phyloP scores from a whole-genome alignment of 257 asterid genomes.

The Forsythia viridissima region DNA sequence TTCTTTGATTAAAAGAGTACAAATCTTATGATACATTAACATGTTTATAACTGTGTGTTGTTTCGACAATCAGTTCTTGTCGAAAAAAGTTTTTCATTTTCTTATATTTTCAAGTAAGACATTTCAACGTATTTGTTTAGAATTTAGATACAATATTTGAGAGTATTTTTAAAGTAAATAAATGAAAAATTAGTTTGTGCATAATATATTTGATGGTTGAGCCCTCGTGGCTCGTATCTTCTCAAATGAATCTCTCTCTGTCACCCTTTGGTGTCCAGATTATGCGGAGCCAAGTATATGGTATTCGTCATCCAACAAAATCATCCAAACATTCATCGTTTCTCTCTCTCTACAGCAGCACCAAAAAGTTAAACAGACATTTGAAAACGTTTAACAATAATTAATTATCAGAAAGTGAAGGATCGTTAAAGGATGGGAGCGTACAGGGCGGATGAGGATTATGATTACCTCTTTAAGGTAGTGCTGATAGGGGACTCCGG shows the following conservation, averaged over 20 bases:
- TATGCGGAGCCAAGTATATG: not conserved
- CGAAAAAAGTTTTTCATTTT: too few species aligned
- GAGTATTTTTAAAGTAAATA: too few species aligned
- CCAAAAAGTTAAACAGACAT: not conserved
- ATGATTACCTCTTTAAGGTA: slow-evolving; percentile 52
- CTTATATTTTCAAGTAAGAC: too few species aligned
- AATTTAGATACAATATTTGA: too few species aligned
- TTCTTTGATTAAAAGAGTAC: too few species aligned
- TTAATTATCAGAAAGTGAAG: not conserved
- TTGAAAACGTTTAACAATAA: not conserved
- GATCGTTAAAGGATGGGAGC: slow-evolving; percentile 27
- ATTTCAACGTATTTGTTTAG: too few species aligned
- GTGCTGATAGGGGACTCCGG: slow-evolving; percentile 50
- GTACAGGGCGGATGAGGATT: slow-evolving; percentile 47
- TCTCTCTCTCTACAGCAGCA: not conserved
- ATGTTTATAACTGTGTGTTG: too few species aligned
- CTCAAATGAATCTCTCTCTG: not conserved
- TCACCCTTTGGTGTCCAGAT: not conserved
- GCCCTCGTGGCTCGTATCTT: not conserved
- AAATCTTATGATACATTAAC: too few species aligned
- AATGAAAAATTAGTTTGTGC: too few species aligned
- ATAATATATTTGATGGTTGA: too few species aligned
- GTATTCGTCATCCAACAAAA: not conserved
- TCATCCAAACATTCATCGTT: not conserved
- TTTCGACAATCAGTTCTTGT: too few species aligned